Percentiles rank a stretch among this genome's conserved stretches.
Evolutionary conservation across 2,329 filamentous ascomycete genomes (phyloP).

Genomic region (Fusarium miscanthi): DNA sequence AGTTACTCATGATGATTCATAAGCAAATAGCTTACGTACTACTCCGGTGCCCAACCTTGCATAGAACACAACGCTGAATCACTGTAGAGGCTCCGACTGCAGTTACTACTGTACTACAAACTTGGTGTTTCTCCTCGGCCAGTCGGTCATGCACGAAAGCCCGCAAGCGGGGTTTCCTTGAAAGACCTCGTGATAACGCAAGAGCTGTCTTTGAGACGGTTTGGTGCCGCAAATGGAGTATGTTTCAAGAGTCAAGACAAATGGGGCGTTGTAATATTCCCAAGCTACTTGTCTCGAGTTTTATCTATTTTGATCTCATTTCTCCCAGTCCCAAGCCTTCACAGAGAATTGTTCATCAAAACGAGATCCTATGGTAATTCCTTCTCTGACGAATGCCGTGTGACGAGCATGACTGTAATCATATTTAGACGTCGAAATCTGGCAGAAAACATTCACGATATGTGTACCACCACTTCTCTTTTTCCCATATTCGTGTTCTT

Average conservation of each 20-base stretch:
- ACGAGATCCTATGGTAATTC: neutral
- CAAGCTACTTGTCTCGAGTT: neutral
- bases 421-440: slow-evolving; percentile 17
- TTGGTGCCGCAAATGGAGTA: slow-evolving; percentile 8
- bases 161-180: slow-evolving; percentile 2
- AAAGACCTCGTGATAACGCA: slow-evolving; percentile 4
- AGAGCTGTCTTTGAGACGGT: slow-evolving; percentile 2
- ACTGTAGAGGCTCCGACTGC: neutral
- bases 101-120: slow-evolving; percentile 15
- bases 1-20: neutral
- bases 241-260: neutral
- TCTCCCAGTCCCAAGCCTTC: neutral
- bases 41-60: slow-evolving; percentile 3
- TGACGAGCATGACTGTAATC: neutral
- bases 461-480: neutral
- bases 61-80: neutral
- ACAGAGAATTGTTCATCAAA: neutral
- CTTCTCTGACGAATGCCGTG: slow-evolving; percentile 6
- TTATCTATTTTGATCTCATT: neutral
- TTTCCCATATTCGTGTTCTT: neutral
- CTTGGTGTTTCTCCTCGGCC: slow-evolving; percentile 3
- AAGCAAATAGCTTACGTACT: neutral
- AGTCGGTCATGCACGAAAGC: slow-evolving; percentile 4
- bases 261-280: neutral
- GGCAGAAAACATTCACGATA: slow-evolving; percentile 30